These are phyloP conservation scores for Calonectria ilicicola DNA, from an alignment of 2,329 filamentous ascomycete species.

Conservation along the genomic window DNA sequence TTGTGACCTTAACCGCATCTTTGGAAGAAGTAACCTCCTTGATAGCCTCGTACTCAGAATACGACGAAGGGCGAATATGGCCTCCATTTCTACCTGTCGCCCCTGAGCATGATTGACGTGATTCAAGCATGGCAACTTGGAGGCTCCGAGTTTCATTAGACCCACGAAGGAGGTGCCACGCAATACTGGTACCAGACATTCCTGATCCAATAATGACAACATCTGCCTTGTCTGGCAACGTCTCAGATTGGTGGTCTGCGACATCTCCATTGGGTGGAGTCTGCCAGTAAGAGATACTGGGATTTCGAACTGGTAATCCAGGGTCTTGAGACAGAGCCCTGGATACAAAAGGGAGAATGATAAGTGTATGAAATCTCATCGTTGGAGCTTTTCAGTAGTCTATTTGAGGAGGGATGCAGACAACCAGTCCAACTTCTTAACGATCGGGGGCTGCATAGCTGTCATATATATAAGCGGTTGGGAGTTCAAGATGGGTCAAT, in stretches of 20 bases:
- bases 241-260: slow-evolving; percentile 7
- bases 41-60: neutral
- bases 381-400: neutral
- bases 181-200: slow-evolving; percentile 12
- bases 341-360: neutral
- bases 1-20: slow-evolving; percentile 9
- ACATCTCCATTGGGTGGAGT: neutral
- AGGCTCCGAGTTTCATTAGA: neutral
- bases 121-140: slow-evolving; percentile 8
- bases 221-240: neutral
- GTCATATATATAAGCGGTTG: neutral
- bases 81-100: slow-evolving; percentile 13
- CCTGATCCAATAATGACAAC: slow-evolving; percentile 14
- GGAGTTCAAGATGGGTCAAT: no score
- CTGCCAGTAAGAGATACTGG: slow-evolving; percentile 16
- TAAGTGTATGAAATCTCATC: neutral
- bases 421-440: no score
- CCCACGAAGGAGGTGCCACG: slow-evolving; percentile 1
- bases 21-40: neutral
- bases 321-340: neutral
- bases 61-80: slow-evolving; percentile 12
- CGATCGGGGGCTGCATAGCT: neutral
- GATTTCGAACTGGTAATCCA: slow-evolving; percentile 1
- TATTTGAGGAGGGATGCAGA: neutral
- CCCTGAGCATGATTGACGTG: slow-evolving; percentile 4